Conservation (phyloP, 2,329 filamentous ascomycete species). For the Magnaporthiopsis rhizophila region DNA sequence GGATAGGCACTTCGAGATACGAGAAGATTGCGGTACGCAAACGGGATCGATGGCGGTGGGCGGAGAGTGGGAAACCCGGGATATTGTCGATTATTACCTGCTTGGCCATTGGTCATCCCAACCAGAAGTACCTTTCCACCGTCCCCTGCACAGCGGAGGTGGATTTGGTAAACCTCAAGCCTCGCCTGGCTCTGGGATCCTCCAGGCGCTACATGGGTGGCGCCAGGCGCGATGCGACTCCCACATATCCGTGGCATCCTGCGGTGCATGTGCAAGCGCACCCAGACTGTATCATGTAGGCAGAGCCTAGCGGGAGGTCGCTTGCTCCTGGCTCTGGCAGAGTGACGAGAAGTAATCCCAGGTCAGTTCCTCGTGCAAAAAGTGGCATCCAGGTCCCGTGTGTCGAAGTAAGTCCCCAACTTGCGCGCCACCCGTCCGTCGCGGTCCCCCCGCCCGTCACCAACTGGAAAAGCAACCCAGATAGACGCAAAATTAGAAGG, state of each 20-base stretch:
- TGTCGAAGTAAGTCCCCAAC: background rate
- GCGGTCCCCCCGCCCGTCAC: no score
- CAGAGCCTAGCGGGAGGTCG: background rate
- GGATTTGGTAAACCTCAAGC: background rate
- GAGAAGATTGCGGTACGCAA: background rate
- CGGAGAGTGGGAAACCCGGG: background rate
- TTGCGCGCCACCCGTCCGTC: background rate
- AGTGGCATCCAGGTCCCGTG: background rate
- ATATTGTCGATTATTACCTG: background rate
- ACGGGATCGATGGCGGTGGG: background rate
- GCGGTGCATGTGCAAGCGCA: background rate
- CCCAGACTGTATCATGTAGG: no score
- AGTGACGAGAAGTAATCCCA: background rate
- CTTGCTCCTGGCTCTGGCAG: background rate
- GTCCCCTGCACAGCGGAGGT: background rate
- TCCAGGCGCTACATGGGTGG: background rate
- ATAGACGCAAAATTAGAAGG: background rate
- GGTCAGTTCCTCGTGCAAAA: background rate
- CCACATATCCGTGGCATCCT: background rate
- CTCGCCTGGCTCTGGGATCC: no score
- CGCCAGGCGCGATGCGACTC: background rate
- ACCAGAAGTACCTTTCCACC: background rate
- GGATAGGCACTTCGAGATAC: background rate
- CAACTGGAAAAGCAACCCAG: background rate
- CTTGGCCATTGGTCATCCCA: background rate